Percentiles rank a stretch among this genome's conserved stretches.
Conservation (phyloP, 1,139 yeast genomes). For the Geotrichum bryndzae region DNA sequence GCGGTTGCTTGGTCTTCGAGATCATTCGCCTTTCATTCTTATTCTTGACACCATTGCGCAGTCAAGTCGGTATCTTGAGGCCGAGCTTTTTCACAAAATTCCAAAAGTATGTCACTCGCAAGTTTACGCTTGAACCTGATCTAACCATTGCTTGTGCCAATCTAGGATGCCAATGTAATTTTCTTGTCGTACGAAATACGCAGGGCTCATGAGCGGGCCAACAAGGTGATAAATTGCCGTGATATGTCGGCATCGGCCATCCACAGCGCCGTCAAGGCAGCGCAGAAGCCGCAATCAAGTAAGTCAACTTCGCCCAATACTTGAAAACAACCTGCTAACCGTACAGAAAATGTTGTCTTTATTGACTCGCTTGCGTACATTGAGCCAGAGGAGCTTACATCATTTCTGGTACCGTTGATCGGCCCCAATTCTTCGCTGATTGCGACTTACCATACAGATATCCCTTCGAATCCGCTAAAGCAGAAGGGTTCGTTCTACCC, state of each 20-base stretch:
- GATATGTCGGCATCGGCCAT: constrained; percentile 28
- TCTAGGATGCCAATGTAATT: constrained; percentile 30
- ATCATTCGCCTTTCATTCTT: constrained; percentile 64
- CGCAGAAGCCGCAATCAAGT: constrained; percentile 14
- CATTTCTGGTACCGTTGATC: constrained; percentile 51
- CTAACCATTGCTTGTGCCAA: background rate
- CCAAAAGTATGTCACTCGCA: constrained; percentile 15
- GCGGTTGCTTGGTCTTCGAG: constrained; percentile 62
- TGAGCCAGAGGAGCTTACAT: constrained; percentile 42
- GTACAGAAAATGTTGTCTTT: constrained; percentile 35
- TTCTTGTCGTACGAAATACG: constrained; percentile 62
- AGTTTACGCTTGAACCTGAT: background rate
- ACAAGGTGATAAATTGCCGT: constrained; percentile 47
- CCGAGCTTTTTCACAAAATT: constrained; percentile 49
- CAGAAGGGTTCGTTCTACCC: constrained; percentile 44
- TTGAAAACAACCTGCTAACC: background rate
- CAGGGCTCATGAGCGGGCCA: constrained; percentile 44
- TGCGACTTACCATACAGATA: constrained; percentile 50
- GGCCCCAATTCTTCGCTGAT: constrained; percentile 50
- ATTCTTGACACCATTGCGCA: constrained; percentile 66
- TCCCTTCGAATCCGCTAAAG: constrained; percentile 13
- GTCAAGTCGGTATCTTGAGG: constrained; percentile 50
- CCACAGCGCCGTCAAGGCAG: constrained; percentile 17
- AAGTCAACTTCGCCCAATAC: constrained; percentile 16
- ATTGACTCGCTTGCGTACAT: constrained; percentile 69